Evolutionary conservation across 306 rosid genomes (phyloP), one percentile per base, ranked within the genome.

Genomic region (Rosa lucieae): DNA sequence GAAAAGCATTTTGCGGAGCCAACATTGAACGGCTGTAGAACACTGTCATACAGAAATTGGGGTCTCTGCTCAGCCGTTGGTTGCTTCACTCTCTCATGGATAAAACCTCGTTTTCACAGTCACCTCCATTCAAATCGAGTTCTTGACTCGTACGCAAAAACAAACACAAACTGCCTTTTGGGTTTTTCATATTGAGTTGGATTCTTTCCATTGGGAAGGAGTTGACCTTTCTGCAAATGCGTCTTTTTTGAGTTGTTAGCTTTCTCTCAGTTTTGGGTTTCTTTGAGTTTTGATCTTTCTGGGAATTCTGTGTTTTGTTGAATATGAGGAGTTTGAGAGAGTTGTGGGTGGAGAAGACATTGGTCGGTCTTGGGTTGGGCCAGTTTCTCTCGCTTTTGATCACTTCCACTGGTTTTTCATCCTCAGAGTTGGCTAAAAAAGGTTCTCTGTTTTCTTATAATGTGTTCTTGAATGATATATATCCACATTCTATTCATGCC

Each of bases 321-420:
- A 84, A 58, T 43, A 93, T 87, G 91, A 17, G 32, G 48, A 61
- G 2, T 59, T 84, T 77, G 13, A 77, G 71, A 32, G 80, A 80
- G 65, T 83, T 86, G 75, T 95, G 87, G 75, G 87, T 90, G n/a
- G 86, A 81, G 81, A 87, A 90, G 61, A 91, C 93, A 1, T n/a
- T 95, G 63, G 79, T 85, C 14, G 94, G 97, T 44, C 93, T 95
- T n/a, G 97, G 89, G 37, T 79, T 95, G 88, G 99, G 99, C n/a
- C 99, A 95, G 68, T 72, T 95, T 82, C 94, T 95, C 39, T 95
- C 99, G 13, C 91, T 95, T 74, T 82, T 95, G 80, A 89, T 93
- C 82, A 95, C 99, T 79, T 88, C 92, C 62, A 95, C 99, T 0
- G 99, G 96, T 46, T 91, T 93, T 83, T 75, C 97, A 5, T 95